These are phyloP conservation scores for Fomitopsis pulvina DNA, from an alignment of 768 basidiomycete species.

Conservation along the genomic window DNA sequence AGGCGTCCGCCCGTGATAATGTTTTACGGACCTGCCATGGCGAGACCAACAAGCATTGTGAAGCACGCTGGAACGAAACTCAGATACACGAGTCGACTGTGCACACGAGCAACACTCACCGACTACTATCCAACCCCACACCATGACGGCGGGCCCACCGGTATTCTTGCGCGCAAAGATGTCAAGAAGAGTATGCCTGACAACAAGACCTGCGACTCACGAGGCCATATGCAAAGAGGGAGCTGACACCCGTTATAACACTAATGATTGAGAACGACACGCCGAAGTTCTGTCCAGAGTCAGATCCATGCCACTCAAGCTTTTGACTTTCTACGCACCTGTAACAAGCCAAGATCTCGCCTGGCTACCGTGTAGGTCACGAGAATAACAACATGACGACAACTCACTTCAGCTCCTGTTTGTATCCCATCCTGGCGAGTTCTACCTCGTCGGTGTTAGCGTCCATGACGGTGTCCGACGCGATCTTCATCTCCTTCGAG, in stretches of 20 bases:
- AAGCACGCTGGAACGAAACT: conserved; percentile 33
- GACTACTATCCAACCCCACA: conserved; percentile 67
- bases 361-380: conserved; percentile 33
- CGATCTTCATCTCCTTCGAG: neutral
- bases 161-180: conserved; percentile 40
- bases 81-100: neutral
- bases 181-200: neutral
- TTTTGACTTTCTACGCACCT: conserved; percentile 31
- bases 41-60: conserved; percentile 64
- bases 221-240: conserved; percentile 62
- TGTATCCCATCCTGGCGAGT: conserved; percentile 65
- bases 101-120: conserved; percentile 29
- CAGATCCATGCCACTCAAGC: no score
- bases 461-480: neutral
- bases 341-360: conserved; percentile 56
- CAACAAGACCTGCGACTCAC: conserved; percentile 33
- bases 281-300: conserved; percentile 51
- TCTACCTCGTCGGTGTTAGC: conserved; percentile 47
- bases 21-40: conserved; percentile 57
- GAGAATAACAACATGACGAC: conserved; percentile 2
- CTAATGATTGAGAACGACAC: conserved; percentile 75
- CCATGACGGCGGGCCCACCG: conserved; percentile 73
- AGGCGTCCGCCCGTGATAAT: no score
- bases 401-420: conserved; percentile 57
- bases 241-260: conserved; percentile 65